Evolutionary conservation across 768 basidiomycete genomes (phyloP).

Genomic region (Coprinellus aureogranulatus): DNA sequence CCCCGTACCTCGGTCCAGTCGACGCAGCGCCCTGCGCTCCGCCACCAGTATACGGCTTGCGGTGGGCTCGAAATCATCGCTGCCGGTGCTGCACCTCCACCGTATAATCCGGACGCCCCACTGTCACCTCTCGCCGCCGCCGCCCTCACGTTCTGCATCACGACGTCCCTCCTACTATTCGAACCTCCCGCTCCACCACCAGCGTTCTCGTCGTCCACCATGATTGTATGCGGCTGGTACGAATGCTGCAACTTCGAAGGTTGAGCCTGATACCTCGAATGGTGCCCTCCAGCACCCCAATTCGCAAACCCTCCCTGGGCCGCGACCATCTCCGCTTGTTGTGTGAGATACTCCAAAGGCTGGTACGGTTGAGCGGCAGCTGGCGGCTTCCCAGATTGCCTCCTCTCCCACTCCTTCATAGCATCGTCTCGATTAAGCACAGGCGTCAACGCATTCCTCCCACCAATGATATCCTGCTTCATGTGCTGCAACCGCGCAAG

Average conservation of each 20-base stretch:
- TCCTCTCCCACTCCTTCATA: slow-evolving; percentile 92
- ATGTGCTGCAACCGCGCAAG: slow-evolving; percentile 86
- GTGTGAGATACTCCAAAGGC: slow-evolving; percentile 87
- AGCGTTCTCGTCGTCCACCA: slow-evolving; percentile 58
- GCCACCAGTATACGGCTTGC: slow-evolving; percentile 62
- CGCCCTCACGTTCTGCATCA: slow-evolving; percentile 74
- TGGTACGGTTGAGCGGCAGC: slow-evolving; percentile 74
- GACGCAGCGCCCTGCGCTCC: slow-evolving; percentile 31
- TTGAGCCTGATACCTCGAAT: slow-evolving; percentile 56
- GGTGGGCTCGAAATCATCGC: slow-evolving; percentile 67
- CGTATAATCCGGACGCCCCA: slow-evolving; percentile 5
- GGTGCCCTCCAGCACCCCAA: slow-evolving; percentile 42
- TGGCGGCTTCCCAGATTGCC: slow-evolving; percentile 68
- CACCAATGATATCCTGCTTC: slow-evolving; percentile 77
- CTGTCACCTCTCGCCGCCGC: slow-evolving; percentile 47
- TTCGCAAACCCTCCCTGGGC: slow-evolving; percentile 51
- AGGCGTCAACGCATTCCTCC: slow-evolving; percentile 84
- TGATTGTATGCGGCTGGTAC: slow-evolving; percentile 64
- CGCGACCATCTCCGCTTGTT: slow-evolving; percentile 84
- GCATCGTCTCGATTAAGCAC: slow-evolving; percentile 94
- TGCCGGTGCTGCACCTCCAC: slow-evolving; percentile 28
- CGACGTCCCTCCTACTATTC: slow-evolving; percentile 59
- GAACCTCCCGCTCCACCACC: slow-evolving; percentile 6
- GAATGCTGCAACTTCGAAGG: slow-evolving; percentile 64
- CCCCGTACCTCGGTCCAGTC: slow-evolving; percentile 59